These are phyloP conservation scores for Suhomyces atakaporum DNA, from an alignment of 1,139 yeast species.

Conservation along the genomic window DNA sequence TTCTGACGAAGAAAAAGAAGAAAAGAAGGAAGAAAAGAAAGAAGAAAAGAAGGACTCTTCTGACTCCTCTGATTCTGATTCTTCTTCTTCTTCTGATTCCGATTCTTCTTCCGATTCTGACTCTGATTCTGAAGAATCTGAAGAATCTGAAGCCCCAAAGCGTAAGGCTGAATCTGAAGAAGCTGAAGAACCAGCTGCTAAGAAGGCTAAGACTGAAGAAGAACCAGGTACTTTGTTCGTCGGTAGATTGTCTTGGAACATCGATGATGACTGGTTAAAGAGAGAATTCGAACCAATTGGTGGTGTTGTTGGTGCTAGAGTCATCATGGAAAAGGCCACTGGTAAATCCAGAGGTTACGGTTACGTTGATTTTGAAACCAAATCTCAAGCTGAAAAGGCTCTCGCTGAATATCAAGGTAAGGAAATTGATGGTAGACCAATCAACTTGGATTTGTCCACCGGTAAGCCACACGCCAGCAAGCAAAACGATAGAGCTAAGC, in stretches of 20 bases:
- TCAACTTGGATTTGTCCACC: constrained; percentile 89
- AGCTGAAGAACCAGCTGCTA: constrained; percentile 34
- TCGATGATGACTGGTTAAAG: constrained; percentile 92
- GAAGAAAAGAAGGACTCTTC: constrained; percentile 24
- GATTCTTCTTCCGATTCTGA: constrained; percentile 33
- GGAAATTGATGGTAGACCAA: constrained; percentile 96
- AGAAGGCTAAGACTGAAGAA: constrained; percentile 36
- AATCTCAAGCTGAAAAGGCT: constrained; percentile 85
- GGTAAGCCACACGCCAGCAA: constrained; percentile 67
- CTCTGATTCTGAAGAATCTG: constrained; percentile 23
- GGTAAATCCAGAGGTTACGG: constrained; percentile 98
- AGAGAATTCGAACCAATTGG: constrained; percentile 82
- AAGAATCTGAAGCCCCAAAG: constrained; percentile 29
- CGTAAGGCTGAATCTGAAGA: constrained; percentile 41
- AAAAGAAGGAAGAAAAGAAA: constrained; percentile 14
- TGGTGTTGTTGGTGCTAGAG: constrained; percentile 87
- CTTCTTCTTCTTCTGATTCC: constrained; percentile 23
- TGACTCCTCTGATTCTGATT: constrained; percentile 20
- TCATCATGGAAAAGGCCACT: constrained; percentile 86
- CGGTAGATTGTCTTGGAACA: constrained; percentile 96
- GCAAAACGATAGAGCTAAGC: constrained; percentile 74
- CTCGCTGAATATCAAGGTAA: constrained; percentile 81
- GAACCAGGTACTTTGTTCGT: constrained; percentile 91
- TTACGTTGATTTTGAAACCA: constrained; percentile 87
- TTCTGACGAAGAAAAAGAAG: constrained; percentile 14